Evolutionary conservation across 1,284 basidiomycete genomes (phyloP), one percentile per base, ranked within the genome.

Genomic region (Rhodotorula mucilaginosa): DNA sequence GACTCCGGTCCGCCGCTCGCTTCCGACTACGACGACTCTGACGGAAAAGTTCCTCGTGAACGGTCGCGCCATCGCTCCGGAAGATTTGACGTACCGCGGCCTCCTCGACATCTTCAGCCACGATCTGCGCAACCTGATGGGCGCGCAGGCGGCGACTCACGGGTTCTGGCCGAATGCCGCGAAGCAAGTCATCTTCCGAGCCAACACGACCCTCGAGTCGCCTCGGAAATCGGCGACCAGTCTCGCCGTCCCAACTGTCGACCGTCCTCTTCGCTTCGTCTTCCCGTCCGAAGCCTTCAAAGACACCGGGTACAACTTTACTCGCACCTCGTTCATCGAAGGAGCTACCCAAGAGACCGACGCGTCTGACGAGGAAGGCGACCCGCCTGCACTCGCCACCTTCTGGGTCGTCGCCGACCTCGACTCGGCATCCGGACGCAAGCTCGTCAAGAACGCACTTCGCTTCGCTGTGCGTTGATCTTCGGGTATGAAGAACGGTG

Each of bases 391-490:
- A 68, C 80, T 16, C 13, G 78, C 84, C 16, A 83, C 88, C 8
- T 82, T 89, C 23, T 90, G 88, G 80, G 81, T 97, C 44, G 82
- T 97, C 6, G 90, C 89, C 1, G 91, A 97, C 80, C 83, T 97
- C 8, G 89, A 97, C 77, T 86, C 84, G 6, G 80, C 81, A 2
- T 84, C 84, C 6, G 91, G 91, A 0, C 74, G 85, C n/a, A 76
- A 79, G 12, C 80, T 93, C 3, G 82, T 89, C 19, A 85, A 83
- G 62, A 87, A 89, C 68, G 87, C 88, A 0, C 80, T 97, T 18
- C 77, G 80, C 29, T 89, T 89, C 19, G 80, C 90, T 74, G 91
- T 92, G 78, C 67, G 84, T 34, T 7, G 4, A 26, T 34, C 7
- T 34, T 34, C 34, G 34, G 34, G 34, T 34, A 34, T 34, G 34